These are phyloP conservation scores for Parathielavia appendiculata DNA, from an alignment of 495 filamentous ascomycete species.

Conservation along the genomic window DNA sequence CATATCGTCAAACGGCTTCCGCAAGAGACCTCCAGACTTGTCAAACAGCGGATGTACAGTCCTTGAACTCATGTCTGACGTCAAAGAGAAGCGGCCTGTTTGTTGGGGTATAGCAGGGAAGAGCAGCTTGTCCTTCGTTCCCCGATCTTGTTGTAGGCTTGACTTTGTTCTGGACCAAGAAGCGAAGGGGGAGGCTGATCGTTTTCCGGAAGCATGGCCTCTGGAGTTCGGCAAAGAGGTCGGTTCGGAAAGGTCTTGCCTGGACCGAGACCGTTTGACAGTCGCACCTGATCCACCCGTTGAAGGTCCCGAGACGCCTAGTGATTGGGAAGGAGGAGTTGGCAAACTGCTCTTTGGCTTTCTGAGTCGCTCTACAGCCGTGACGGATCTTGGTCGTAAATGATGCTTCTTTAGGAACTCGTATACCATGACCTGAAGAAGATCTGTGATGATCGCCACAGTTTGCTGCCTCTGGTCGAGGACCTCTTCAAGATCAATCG, in stretches of 20 bases:
- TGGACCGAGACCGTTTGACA: neutral
- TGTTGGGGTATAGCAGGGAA: neutral
- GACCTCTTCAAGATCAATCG: constrained; percentile 26
- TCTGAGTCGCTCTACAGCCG: constrained; percentile 22
- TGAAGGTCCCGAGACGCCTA: neutral
- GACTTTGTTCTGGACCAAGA: constrained; percentile 67
- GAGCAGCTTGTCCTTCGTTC: neutral
- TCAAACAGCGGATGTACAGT: constrained; percentile 24
- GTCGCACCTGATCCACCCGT: neutral
- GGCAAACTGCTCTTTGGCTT: constrained; percentile 2
- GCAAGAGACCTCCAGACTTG: constrained; percentile 31
- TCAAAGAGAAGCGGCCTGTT: neutral
- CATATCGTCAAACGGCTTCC: constrained; percentile 36
- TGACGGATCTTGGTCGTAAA: constrained; percentile 48
- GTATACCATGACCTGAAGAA: constrained; percentile 58
- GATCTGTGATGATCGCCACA: constrained; percentile 48
- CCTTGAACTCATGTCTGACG: neutral
- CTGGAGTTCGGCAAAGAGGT: neutral
- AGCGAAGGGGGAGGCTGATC: constrained; percentile 46
- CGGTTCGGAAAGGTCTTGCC: neutral
- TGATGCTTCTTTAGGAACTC: constrained; percentile 66
- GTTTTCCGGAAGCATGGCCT: neutral
- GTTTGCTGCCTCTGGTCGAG: constrained; percentile 36
- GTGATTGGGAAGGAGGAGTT: neutral
- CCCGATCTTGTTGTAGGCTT: constrained; percentile 22